Base-by-base conservation (phyloP, 2,329 filamentous ascomycete species). In the Cordyceps pruinosa region DNA sequence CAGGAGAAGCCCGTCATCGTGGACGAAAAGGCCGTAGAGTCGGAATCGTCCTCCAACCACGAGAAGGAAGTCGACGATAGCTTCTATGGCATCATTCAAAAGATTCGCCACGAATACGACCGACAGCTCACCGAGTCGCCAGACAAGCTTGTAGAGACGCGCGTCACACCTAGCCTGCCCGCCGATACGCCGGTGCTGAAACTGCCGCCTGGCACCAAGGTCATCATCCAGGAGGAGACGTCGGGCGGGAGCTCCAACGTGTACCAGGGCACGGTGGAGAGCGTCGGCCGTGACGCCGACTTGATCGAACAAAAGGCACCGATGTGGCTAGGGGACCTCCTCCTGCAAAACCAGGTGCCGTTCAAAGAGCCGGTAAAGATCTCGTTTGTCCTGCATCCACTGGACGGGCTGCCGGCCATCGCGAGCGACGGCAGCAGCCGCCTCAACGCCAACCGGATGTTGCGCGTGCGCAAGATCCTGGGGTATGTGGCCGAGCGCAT, bases 371-470 rank as follows among this genome's bases (percentile, higher is more conserved):
- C 92, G 1, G 84, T 93, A 64, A 99, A 99, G 77, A 86, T 97
- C n/a, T 92, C 90, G 4, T 99, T 99, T 67, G 82, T 96, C 17
- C 78, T 99, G 25, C 84, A 94, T 64, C 92, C 94, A 0, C 80
- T 89, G 65, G 86, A 90, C 62, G 74, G 80, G 26, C 75, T 97
- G 53, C 90, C 91, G 1, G 81, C 80, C 56, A 87, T 97, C 50
- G 83, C 87, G 25, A 73, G 84, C 4, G 91, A 96, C 67, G 87
- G 87, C 53, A 96, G 93, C 70, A 93, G 92, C 63, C 86, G 94
- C 25, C 79, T 99, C 52, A 99, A 97, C 69, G 94, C 94, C 12
- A 99, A 97, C 68, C 84, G 93, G 56, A 97, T 99, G 94, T 79
- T 99, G 51, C 84, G 94, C 47, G 90, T 95, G 4, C 93, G 90